Evolutionary conservation across 768 basidiomycete genomes (phyloP).

Genomic region (Rickenella mellea): DNA sequence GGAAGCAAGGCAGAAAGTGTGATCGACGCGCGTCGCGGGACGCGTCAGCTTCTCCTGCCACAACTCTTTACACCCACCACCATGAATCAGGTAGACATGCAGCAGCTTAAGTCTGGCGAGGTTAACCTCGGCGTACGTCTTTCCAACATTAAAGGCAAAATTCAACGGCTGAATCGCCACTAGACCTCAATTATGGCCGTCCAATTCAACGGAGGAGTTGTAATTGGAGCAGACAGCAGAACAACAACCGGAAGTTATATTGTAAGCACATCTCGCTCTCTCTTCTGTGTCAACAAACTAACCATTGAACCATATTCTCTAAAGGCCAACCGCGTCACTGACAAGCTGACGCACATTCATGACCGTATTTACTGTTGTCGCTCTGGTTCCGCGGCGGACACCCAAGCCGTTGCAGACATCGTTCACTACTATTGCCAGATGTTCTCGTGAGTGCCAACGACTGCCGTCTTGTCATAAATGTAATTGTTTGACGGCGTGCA

Average conservation of each 20-base stretch:
- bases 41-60: conserved; percentile 22
- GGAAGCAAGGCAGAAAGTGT: conserved; percentile 1
- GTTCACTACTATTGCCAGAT: conserved; percentile 80
- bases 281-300: not conserved
- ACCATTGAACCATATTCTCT: not conserved
- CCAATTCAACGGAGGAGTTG: conserved; percentile 89
- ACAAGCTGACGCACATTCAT: conserved; percentile 94
- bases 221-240: conserved; percentile 94
- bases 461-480: not conserved
- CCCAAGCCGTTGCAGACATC: conserved; percentile 89
- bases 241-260: conserved; percentile 97
- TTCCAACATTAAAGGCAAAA: not conserved
- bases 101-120: conserved; percentile 87
- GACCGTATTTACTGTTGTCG: conserved; percentile 99
- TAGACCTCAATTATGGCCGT: conserved; percentile 99
- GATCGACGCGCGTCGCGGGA: conserved; percentile 26
- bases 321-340: conserved; percentile 95
- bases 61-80: conserved; percentile 23
- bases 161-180: not conserved
- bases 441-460: conserved; percentile 41
- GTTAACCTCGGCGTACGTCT: conserved; percentile 88
- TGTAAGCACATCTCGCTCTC: conserved; percentile 32
- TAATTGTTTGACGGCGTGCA: conserved; percentile 2
- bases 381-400: conserved; percentile 95
- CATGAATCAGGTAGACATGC: conserved; percentile 61